Evolutionary conservation across 2,329 filamentous ascomycete species (phyloP), one percentile per base, ranked within the genome.

Genomic region (Alternaria novae-zelandiae): DNA sequence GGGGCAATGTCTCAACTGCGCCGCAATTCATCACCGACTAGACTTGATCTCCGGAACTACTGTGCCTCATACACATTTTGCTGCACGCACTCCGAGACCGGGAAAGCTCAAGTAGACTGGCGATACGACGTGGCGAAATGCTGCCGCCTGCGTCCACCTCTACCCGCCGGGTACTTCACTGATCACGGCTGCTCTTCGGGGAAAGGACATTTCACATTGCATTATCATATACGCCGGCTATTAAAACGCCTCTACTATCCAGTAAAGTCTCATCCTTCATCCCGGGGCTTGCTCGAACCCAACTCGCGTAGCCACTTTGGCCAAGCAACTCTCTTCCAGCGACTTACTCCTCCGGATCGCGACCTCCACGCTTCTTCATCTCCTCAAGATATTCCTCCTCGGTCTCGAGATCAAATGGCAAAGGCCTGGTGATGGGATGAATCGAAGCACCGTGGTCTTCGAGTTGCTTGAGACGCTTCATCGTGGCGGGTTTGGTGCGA

Each of bases 371-470:
- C 49, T 73, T 76, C 56, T 71, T 70, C 82, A 84, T 83, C 53
- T 78, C 77, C 20, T 68, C 68, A 1, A 82, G 70, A 63, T 86
- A 87, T 1, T 87, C 81, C 11, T 87, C 84, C 46, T 84, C 80
- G 0, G 71, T 80, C 74, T 86, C 82, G 0, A 85, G 74, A 41
- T 84, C 82, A 25, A 87, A 83, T n/a, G 80, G 77, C 21, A 86
- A 68, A 1, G 86, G 86, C 2, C 80, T 79, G 0, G 88, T 90
- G 36, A 89, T 82, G 0, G 87, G 87, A 1, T 80, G 73, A 5
- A 90, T 83, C 0, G 83, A 77, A 0, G 83, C 72, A 0, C 83
- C 83, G 12, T 78, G 78, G 15, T 83, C 76, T 61, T 89, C 84
- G 28, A 90, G 80, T 65, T 84, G 75, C 46, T 83, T 82, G 15